Evolutionary conservation across 192 early-diverging fungal species (phyloP), one percentile per base, ranked within the genome.

Genomic region (Podila clonocystis): DNA sequence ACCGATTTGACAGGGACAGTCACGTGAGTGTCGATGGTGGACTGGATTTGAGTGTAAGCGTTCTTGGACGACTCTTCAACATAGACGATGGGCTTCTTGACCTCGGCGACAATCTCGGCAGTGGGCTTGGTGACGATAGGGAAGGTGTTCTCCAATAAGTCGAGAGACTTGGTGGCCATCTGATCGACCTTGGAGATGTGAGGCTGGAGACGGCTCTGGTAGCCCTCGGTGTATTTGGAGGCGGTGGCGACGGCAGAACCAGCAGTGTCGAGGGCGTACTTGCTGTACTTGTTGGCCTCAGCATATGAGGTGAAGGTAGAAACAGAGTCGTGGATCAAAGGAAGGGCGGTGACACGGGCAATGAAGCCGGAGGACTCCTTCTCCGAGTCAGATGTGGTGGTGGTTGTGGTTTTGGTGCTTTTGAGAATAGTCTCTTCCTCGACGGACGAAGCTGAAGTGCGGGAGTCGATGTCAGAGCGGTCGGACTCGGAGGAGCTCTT

Each of bases 71-170:
- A 69, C 49, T 75, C 75, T 31, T 70, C 58, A 17, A 87, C 72
- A 26, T 85, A 79, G n/a, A 73, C 74, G 19, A 72, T 66, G 29
- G 88, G 84, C 50, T 84, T 79, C 73, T 86, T 90, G 49, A 93
- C 85, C 9, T 83, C 76, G 33, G 78, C 75, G 26, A 94, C 72
- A 58, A 94, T 84, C 64, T 91, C 90, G 24, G 74, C 73, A 0
- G 92, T 92, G 67, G 89, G 90, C 72, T 88, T 82, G 28, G 70
- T 86, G 41, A 92, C 84, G 58, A 91, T 86, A 7, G 91, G 91
- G 72, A 91, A 91, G 38, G 68, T 83, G 4, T 75, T 64, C 63
- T 92, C 92, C 26, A 94, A 50, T 26, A 87, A 38, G 59, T 91
- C 91, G 22, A 94, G 84, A 5, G 91, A 91, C 57, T 87, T 84